These are phyloP conservation scores for Pseudohalonectria lignicola DNA, from an alignment of 2,329 filamentous ascomycete genomes.

Conservation along the genomic window DNA sequence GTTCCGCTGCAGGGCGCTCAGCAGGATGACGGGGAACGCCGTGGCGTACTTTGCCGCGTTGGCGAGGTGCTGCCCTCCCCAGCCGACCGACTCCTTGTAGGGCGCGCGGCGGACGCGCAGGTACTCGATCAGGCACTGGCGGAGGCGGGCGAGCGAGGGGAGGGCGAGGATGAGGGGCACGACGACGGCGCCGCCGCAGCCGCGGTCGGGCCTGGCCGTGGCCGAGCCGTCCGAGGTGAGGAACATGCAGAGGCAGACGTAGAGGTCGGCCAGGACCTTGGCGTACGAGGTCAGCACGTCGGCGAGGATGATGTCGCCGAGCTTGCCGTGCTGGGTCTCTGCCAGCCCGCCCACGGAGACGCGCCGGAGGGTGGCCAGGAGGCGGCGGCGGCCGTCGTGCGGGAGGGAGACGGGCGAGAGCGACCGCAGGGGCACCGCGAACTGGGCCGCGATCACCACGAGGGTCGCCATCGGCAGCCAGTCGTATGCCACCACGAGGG, in stretches of 20 bases:
- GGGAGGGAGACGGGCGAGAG: slow-evolving; percentile 34
- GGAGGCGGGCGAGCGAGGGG: slow-evolving; percentile 75
- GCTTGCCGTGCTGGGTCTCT: slow-evolving; percentile 79
- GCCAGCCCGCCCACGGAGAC: slow-evolving; percentile 80
- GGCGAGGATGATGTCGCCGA: slow-evolving; percentile 85
- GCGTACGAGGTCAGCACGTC: slow-evolving; percentile 93
- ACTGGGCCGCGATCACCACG: slow-evolving; percentile 56
- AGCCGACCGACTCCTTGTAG: slow-evolving; percentile 47
- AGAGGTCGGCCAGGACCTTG: slow-evolving; percentile 83
- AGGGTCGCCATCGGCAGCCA: slow-evolving; percentile 82
- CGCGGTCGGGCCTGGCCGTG: slow-evolving; percentile 70
- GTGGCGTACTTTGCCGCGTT: slow-evolving; percentile 94
- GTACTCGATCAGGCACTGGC: slow-evolving; percentile 89
- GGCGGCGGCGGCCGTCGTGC: slow-evolving; percentile 60
- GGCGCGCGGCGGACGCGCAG: slow-evolving; percentile 53
- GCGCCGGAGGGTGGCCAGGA: slow-evolving; percentile 65
- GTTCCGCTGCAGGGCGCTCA: slow-evolving; percentile 63
- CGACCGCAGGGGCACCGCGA: slow-evolving; percentile 61
- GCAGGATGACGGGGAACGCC: slow-evolving; percentile 81
- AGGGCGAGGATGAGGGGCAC: slow-evolving; percentile 78
- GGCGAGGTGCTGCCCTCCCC: slow-evolving; percentile 78
- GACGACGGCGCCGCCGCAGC: slow-evolving; percentile 66
- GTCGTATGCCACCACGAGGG: slow-evolving; percentile 66
- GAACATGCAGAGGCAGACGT: slow-evolving; percentile 87
- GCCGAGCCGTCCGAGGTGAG: slow-evolving; percentile 57